phyloP scores from a whole-genome alignment of 768 basidiomycete species.

The Hygrocybe punicea region DNA sequence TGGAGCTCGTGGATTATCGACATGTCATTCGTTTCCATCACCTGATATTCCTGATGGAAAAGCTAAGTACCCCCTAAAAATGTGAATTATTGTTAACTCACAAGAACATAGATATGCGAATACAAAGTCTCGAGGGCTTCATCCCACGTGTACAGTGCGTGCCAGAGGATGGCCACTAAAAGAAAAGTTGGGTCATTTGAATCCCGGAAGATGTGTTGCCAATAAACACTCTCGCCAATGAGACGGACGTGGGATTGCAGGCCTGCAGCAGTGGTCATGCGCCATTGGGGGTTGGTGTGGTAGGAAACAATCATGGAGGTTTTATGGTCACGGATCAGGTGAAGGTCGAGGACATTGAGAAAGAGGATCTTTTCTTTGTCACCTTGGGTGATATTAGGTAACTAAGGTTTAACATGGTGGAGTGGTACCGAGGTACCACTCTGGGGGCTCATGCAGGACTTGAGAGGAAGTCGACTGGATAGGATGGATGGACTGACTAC shows the following conservation, averaged over 20 bases:
- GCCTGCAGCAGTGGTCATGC: slow-evolving; percentile 36
- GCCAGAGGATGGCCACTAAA: slow-evolving; percentile 54
- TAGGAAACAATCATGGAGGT: slow-evolving; percentile 51
- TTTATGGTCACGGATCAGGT: slow-evolving; percentile 43
- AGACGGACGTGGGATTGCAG: slow-evolving; percentile 48
- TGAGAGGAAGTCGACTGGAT: too few species aligned
- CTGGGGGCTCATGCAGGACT: too few species aligned
- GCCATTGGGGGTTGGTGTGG: slow-evolving; percentile 33
- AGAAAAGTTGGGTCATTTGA: slow-evolving; percentile 55
- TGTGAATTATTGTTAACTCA: slow-evolving; percentile 23
- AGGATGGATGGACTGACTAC: too few species aligned
- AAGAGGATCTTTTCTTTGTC: slow-evolving; percentile 34
- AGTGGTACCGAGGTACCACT: too few species aligned
- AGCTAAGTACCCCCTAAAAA: background rate
- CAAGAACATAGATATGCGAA: slow-evolving; percentile 47
- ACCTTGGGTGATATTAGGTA: slow-evolving; percentile 6
- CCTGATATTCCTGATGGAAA: slow-evolving; percentile 44
- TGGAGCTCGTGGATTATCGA: slow-evolving; percentile 53
- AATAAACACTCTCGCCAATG: slow-evolving; percentile 47
- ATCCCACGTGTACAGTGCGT: slow-evolving; percentile 61
- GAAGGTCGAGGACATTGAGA: slow-evolving; percentile 48
- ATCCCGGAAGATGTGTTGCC: slow-evolving; percentile 40
- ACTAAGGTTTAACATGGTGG: too few species aligned
- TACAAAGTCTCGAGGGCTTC: slow-evolving; percentile 55
- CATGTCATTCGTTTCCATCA: slow-evolving; percentile 42